Conservation (phyloP, 306 rosid genomes). For the Sechiopsis laciniata region DNA sequence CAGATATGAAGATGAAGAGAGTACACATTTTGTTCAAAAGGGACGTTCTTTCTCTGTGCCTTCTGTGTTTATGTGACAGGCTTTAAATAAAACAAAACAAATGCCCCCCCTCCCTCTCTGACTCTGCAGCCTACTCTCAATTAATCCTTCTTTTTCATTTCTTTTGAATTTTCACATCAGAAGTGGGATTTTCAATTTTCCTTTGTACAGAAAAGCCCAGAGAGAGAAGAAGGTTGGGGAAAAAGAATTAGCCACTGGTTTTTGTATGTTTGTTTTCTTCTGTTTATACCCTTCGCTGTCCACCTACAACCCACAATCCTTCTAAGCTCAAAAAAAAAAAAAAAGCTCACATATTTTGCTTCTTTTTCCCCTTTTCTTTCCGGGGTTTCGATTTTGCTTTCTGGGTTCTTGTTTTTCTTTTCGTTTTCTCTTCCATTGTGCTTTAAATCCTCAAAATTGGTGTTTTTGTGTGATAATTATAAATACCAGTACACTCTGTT, state of each 20-base stretch:
- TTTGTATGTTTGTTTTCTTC: conserved; percentile 35
- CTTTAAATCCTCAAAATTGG: conserved; percentile 49
- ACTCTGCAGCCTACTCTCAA: conserved; percentile 21
- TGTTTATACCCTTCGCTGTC: conserved; percentile 29
- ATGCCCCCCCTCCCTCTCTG: background rate
- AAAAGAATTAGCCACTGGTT: conserved; percentile 28
- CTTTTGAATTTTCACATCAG: conserved; percentile 40
- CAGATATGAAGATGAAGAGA: conserved; percentile 8
- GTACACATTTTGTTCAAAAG: background rate
- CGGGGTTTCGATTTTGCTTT: conserved; percentile 27
- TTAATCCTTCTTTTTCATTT: conserved; percentile 21
- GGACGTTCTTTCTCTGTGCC: conserved; percentile 6
- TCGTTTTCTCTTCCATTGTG: background rate
- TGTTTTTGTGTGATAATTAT: conserved; percentile 28
- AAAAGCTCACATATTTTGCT: background rate
- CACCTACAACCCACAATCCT: background rate
- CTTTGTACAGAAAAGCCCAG: conserved; percentile 23
- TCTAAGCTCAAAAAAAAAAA: no score
- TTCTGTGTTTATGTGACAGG: conserved; percentile 20
- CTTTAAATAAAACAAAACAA: conserved; percentile 16
- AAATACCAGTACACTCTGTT: conserved; percentile 29
- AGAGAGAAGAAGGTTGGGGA: conserved; percentile 6
- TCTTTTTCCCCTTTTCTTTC: conserved; percentile 22
- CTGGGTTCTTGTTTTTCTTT: background rate
- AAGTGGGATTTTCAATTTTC: conserved; percentile 20